Evolutionary conservation across 371 early-diverging fungal species (phyloP), one percentile per base, ranked within the genome.

Genomic region (Mucor circinelloides): DNA sequence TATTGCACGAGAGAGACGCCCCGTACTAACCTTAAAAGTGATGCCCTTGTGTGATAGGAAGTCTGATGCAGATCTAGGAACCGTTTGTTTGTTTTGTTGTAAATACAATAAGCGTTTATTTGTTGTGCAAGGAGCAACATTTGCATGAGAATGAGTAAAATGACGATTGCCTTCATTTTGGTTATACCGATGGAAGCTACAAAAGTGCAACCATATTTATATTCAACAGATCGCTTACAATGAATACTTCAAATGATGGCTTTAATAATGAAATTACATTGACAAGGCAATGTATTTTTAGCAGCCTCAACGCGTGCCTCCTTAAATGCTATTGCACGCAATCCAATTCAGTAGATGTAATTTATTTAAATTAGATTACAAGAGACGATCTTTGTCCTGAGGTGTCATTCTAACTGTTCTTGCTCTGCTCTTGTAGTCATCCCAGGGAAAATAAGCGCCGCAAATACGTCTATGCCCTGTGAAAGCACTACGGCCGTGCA

Each of bases 401-500:
- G 71, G 28, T 9, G 80, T 72, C 54, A 80, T 58, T 9, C 79
- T 70, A 12, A 73, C 25, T 2, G 79, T 72, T 69, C 80, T 69
- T 10, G 72, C 82, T 60, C 91, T 76, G 54, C 89, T 89, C 64
- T 84, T 78, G 69, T 87, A 94, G 71, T 96, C 95, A 78, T 96
- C 96, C 84, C 88, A 87, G 60, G 90, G 89, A 46, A 91, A 83
- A 63, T 96, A 96, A 10, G 87, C 84, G 19, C 96, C 95, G 61
- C 85, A 83, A 73, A 96, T 73, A n/a, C 89, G 77, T 34, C 96
- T 76, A 64, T 91, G 84, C 0, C 94, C 95, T 1, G 86, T 88
- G 72, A 94, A 96, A 7, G 85, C 82, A 23, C 85, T 83, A 6
- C 96, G 83, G 2, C 95, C 96, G 76, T 96, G 96, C 67, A 96